Evolutionary conservation across 768 basidiomycete genomes (phyloP), one percentile per base, ranked within the genome.

Genomic region (Termitomyces sp.): DNA sequence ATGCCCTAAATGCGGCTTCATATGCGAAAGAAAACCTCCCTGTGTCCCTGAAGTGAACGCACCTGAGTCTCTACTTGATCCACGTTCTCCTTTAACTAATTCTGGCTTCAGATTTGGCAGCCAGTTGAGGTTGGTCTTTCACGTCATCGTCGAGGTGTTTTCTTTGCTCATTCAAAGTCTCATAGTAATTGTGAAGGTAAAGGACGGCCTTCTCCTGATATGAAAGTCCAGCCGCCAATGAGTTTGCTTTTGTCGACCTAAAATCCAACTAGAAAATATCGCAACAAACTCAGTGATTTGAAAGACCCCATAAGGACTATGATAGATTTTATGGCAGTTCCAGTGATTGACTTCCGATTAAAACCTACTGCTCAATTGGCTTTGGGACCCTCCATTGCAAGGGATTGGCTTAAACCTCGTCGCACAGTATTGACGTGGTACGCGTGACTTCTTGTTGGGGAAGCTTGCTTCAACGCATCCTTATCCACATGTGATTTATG

Each of bases 1-100:
- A 54, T 54, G 52, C 40, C 51, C 12, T 41, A 50, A 55, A 28
- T 38, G 47, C n/a, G 47, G 3, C 36, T 43, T 40, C 40, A 20
- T 47, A 28, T 26, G 32, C 41, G n/a, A 53, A 41, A 10, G 32
- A 41, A 16, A 51, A 48, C 30, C 20, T 35, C 20, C 28, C 16
- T 36, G 26, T 26, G 28, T 46, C 16, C 14, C 46, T 12, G 20
- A 30, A 30, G 32, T 16, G 38, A 28, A 44, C 18, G 49, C 38
- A 35, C 48, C 43, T 16, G 38, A n/a, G 23, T 18, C 32, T 23
- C 26, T 9, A 49, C 10, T 52, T 49, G 59, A 63, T 53, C 62
- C 62, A 10, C 62, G 62, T 28, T 63, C 62, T 9, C 62, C 62
- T 12, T 50, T 60, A 32, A 41, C 26, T 14, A 23, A 32, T 50